phyloP scores from a whole-genome alignment of 208 protist species.

The Sergeia podlipaevii region DNA sequence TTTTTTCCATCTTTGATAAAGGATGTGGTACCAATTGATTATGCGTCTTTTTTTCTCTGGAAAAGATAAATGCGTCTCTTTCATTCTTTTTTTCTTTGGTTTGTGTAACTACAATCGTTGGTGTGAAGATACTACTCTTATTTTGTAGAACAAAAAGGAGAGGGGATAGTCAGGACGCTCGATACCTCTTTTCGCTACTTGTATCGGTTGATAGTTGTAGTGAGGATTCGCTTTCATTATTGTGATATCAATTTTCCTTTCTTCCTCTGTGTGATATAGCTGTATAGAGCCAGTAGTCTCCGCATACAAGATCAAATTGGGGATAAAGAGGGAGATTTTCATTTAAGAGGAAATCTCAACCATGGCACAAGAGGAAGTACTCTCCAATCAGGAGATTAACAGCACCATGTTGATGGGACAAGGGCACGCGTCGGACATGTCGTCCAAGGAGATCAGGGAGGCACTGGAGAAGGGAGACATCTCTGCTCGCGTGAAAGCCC shows the following conservation, averaged over 20 bases:
- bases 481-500: conserved; percentile 69
- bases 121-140: too few relatives aligned
- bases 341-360: neutral
- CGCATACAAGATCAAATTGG: too few relatives aligned
- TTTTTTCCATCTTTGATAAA: too few relatives aligned
- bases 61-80: neutral
- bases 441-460: conserved; percentile 84
- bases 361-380: conserved; percentile 3
- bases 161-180: too few relatives aligned
- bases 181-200: too few relatives aligned
- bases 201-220: too few relatives aligned
- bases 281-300: neutral
- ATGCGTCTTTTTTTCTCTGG: too few relatives aligned
- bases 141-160: too few relatives aligned
- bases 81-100: neutral
- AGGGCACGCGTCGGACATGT: conserved; percentile 23
- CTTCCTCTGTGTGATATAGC: too few relatives aligned
- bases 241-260: conserved; percentile 1
- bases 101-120: neutral
- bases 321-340: neutral
- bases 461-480: conserved; percentile 88
- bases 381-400: conserved; percentile 59
- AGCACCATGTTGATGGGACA: conserved; percentile 68
- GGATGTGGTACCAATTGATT: too few relatives aligned
- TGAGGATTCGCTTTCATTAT: too few relatives aligned